Conservation (phyloP, 2,329 filamentous ascomycete species). For the Periconia sp. region DNA sequence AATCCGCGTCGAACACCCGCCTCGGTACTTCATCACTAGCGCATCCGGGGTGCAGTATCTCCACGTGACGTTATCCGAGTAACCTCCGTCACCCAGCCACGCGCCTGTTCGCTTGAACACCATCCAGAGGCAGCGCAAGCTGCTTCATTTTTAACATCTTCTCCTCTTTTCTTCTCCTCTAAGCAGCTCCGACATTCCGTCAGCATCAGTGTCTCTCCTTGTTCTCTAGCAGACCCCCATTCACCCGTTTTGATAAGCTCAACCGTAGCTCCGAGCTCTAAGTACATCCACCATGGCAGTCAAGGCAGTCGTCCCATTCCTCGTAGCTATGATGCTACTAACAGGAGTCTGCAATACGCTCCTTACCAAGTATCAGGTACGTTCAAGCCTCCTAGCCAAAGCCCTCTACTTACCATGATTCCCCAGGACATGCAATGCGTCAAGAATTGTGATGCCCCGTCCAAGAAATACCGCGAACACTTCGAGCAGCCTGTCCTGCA, state of each 20-base stretch:
- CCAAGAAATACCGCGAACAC: conserved; percentile 69
- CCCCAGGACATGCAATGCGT: conserved; percentile 94
- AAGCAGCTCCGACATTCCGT: conserved; percentile 8
- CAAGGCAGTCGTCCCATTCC: conserved; percentile 75
- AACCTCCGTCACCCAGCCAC: conserved; percentile 11
- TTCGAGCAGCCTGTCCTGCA: conserved; percentile 98
- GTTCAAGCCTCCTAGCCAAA: neutral
- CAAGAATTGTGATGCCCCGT: conserved; percentile 77
- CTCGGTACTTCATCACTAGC: neutral
- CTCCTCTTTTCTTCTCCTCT: conserved; percentile 6
- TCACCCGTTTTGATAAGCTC: conserved; percentile 15
- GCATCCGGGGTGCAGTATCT: conserved; percentile 6
- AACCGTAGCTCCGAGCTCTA: conserved; percentile 14
- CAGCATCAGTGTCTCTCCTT: conserved; percentile 17
- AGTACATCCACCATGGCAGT: conserved; percentile 66
- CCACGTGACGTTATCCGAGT: conserved; percentile 13
- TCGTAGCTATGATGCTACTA: conserved; percentile 95
- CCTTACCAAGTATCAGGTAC: conserved; percentile 92
- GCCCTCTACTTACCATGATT: conserved; percentile 21
- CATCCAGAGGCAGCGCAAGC: conserved; percentile 16
- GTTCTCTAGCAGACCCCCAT: conserved; percentile 4
- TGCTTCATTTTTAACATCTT: conserved; percentile 20
- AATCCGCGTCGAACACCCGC: neutral
- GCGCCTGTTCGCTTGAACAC: conserved; percentile 12
- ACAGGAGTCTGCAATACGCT: conserved; percentile 97